phyloP scores from a whole-genome alignment of 169 alveolate species.

The Eimeria maxima region DNA sequence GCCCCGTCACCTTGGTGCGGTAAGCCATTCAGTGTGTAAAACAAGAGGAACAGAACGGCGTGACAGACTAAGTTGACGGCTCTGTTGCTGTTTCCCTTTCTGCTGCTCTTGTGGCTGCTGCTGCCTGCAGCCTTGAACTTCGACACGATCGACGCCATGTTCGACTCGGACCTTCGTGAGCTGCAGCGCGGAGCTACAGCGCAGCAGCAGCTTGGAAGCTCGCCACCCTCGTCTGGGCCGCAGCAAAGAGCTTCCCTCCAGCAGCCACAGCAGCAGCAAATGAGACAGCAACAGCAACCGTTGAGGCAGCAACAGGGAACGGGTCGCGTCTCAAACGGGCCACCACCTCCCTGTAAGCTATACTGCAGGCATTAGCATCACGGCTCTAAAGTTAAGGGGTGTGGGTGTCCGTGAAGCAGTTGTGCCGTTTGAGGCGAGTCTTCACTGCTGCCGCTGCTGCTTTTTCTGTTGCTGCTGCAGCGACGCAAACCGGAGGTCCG shows the following conservation, averaged over 20 bases:
- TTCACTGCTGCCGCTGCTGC: background rate
- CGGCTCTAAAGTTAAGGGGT: background rate
- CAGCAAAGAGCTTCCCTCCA: slow-evolving; percentile 31
- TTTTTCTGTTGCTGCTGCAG: slow-evolving; percentile 23
- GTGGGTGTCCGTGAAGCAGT: background rate
- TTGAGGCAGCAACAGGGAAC: slow-evolving; percentile 59
- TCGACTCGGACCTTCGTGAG: slow-evolving; percentile 72
- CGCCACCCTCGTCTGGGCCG: slow-evolving; percentile 21
- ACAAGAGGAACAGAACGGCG: background rate
- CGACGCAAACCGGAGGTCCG: background rate
- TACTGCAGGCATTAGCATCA: background rate
- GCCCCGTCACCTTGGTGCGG: background rate
- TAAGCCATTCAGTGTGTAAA: background rate
- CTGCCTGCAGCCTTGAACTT: slow-evolving; percentile 58
- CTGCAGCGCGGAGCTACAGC: slow-evolving; percentile 60
- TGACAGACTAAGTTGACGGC: too few relatives aligned
- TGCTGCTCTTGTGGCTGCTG: background rate
- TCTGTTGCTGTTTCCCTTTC: background rate
- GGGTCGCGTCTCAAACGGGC: slow-evolving; percentile 17
- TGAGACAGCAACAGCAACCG: slow-evolving; percentile 43
- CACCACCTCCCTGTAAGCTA: slow-evolving; percentile 37
- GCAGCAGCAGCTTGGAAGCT: slow-evolving; percentile 38
- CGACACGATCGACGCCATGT: slow-evolving; percentile 69
- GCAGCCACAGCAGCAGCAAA: slow-evolving; percentile 52
- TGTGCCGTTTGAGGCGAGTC: background rate